Conservation (phyloP, 768 basidiomycete species). For the Naganishia vaughanmartiniae region DNA sequence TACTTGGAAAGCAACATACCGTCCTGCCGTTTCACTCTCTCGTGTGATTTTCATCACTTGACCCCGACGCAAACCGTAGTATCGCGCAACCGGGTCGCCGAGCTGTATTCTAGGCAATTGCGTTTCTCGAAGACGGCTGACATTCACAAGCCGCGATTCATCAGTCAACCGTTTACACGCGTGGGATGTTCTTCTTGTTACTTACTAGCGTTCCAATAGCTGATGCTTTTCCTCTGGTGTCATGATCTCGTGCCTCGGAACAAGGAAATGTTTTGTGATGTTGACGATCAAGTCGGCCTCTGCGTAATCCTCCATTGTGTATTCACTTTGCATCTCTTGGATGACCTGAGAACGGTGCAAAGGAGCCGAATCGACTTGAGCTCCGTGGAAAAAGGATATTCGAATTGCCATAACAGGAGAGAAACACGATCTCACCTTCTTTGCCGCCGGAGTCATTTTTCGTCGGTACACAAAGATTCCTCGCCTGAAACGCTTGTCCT, state of each 20-base stretch:
- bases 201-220: slow-evolving; percentile 89
- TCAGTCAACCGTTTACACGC: neutral
- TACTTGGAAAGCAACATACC: slow-evolving; percentile 37
- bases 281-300: slow-evolving; percentile 96
- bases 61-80: slow-evolving; percentile 91
- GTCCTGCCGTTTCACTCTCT: slow-evolving; percentile 90
- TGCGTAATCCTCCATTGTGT: slow-evolving; percentile 89
- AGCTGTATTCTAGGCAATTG: slow-evolving; percentile 96
- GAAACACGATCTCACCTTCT: slow-evolving; percentile 64
- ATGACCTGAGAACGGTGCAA: slow-evolving; percentile 65
- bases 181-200: slow-evolving; percentile 34
- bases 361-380: slow-evolving; percentile 8
- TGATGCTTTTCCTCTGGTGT: slow-evolving; percentile 78
- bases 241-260: slow-evolving; percentile 87
- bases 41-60: slow-evolving; percentile 98
- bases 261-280: slow-evolving; percentile 91
- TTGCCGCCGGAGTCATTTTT: slow-evolving; percentile 93
- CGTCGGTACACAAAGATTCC: slow-evolving; percentile 95
- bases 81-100: slow-evolving; percentile 94
- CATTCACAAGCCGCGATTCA: slow-evolving; percentile 19
- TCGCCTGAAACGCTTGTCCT: slow-evolving; percentile 82
- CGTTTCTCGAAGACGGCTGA: slow-evolving; percentile 92
- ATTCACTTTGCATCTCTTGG: slow-evolving; percentile 79
- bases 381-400: neutral
- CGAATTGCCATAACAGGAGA: neutral